phyloP scores from a whole-genome alignment of 202 grass and related monocot genomes.

The Zoysia matrella region DNA sequence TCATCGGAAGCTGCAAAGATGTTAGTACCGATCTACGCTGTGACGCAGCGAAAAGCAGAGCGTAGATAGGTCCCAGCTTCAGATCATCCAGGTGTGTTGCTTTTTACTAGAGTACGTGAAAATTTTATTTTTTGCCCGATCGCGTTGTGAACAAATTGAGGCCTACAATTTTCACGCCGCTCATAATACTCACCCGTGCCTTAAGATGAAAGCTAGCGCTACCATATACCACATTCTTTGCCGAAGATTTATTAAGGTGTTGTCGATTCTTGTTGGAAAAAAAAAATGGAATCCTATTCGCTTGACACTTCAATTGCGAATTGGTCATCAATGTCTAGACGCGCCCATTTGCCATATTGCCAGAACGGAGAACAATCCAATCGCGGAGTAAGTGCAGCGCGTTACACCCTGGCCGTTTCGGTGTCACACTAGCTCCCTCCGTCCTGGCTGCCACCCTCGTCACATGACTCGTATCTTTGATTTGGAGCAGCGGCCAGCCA shows the following conservation, averaged over 20 bases:
- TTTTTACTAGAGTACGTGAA: neutral
- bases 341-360: too few species aligned
- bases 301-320: too few species aligned
- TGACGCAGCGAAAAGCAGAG: too few species aligned
- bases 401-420: constrained; percentile 11
- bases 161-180: neutral
- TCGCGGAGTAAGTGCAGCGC: neutral
- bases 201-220: neutral
- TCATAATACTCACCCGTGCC: neutral
- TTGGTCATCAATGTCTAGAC: neutral
- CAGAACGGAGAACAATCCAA: neutral
- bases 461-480: neutral
- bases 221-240: neutral
- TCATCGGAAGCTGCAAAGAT: neutral
- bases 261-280: neutral
- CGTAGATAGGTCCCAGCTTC: neutral
- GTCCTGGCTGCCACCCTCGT: neutral
- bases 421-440: neutral
- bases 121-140: neutral
- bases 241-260: constrained; percentile 10
- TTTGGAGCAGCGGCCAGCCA: neutral
- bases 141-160: neutral
- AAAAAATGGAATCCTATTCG: too few species aligned
- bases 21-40: neutral
- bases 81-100: neutral